Evolutionary conservation across 306 rosid species (phyloP).

Genomic region (Quercus robur): DNA sequence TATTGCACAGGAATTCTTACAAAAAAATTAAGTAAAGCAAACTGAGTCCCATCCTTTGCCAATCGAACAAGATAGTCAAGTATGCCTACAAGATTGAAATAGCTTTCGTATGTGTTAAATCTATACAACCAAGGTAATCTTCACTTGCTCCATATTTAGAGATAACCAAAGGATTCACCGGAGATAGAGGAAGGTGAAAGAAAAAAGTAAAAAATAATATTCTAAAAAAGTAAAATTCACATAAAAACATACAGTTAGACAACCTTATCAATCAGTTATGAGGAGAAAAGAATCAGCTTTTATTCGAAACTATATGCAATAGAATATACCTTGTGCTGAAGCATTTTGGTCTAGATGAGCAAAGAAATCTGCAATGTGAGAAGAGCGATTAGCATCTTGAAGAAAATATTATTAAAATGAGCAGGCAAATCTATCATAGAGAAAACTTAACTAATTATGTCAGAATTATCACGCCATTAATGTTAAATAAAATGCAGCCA

Average conservation of each 20-base stretch:
- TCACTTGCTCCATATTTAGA: slow-evolving; percentile 91
- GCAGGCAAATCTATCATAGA: too few relatives aligned
- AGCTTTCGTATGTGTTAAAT: slow-evolving; percentile 59
- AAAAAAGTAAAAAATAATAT: slow-evolving; percentile 26
- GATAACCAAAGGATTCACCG: slow-evolving; percentile 62
- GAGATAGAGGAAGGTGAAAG: slow-evolving; percentile 21
- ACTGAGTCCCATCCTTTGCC: slow-evolving; percentile 68
- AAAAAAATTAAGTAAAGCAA: slow-evolving; percentile 26
- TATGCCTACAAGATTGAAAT: slow-evolving; percentile 68
- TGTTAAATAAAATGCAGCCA: too few relatives aligned
- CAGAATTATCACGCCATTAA: too few relatives aligned
- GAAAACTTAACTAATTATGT: too few relatives aligned
- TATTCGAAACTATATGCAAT: too few relatives aligned
- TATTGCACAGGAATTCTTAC: too few relatives aligned
- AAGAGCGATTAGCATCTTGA: too few relatives aligned
- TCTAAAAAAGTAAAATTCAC: neutral
- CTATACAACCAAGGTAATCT: slow-evolving; percentile 71
- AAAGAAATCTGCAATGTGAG: neutral
- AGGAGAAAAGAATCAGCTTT: neutral
- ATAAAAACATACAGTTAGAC: slow-evolving; percentile 6
- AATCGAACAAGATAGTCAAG: slow-evolving; percentile 90
- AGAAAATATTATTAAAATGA: too few relatives aligned
- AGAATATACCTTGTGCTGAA: slow-evolving; percentile 7
- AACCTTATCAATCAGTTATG: slow-evolving; percentile 8
- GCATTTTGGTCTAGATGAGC: slow-evolving; percentile 59